Evolutionary conservation across 129 eudicot species (phyloP).

Genomic region (Chrysanthemum lavandulifolium): DNA sequence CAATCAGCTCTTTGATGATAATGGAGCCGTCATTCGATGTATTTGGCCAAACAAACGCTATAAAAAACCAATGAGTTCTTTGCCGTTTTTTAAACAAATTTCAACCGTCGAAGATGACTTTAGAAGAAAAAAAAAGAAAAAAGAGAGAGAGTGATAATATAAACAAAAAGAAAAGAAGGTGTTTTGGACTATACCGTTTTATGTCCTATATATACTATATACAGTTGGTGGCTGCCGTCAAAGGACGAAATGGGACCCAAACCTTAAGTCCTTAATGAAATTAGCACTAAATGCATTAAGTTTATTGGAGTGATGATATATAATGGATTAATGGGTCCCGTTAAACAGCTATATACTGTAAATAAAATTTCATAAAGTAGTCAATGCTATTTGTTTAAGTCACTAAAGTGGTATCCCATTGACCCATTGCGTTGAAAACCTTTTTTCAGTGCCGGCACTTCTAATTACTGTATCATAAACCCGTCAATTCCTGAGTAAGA

Average conservation of each 20-base stretch:
- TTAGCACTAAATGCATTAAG: constrained; percentile 22
- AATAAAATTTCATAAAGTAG: constrained; percentile 15
- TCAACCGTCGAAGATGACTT: constrained; percentile 30
- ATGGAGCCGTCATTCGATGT: constrained; percentile 28
- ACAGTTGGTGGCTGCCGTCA: constrained; percentile 34
- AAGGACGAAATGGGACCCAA: constrained; percentile 14
- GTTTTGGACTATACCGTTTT: constrained; percentile 13
- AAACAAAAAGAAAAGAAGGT: constrained; percentile 6
- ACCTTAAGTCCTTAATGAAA: constrained; percentile 18
- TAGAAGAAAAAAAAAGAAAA: not conserved
- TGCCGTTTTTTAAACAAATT: constrained; percentile 27
- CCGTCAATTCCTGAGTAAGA: not conserved
- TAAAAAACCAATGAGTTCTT: constrained; percentile 21
- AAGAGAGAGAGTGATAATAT: constrained; percentile 27
- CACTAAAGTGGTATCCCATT: constrained; percentile 21
- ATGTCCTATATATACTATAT: constrained; percentile 11
- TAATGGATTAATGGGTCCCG: constrained; percentile 26
- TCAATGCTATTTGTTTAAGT: constrained; percentile 24
- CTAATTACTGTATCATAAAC: constrained; percentile 7
- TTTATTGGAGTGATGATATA: constrained; percentile 21
- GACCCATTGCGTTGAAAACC: constrained; percentile 14
- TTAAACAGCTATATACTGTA: constrained; percentile 17
- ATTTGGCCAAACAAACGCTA: constrained; percentile 17
- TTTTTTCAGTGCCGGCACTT: constrained; percentile 20
- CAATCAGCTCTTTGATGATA: not conserved